Conservation (phyloP, 805 yeast species). For the Candida quercuum region DNA sequence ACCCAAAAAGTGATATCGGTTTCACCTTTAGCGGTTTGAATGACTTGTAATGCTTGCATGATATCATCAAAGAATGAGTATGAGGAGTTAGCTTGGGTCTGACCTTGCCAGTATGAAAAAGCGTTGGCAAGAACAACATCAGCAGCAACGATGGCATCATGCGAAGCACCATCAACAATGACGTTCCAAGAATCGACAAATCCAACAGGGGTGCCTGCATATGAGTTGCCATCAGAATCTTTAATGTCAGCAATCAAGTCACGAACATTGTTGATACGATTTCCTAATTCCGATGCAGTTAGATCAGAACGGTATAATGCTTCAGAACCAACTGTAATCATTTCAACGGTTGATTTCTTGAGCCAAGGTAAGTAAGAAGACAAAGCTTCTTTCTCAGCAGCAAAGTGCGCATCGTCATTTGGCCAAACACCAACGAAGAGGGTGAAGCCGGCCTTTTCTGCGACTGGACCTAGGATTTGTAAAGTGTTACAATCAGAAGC, state of each 20-base stretch:
- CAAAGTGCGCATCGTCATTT: conserved; percentile 73
- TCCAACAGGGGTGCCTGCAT: conserved; percentile 71
- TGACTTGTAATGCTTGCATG: conserved; percentile 91
- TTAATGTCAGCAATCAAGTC: conserved; percentile 50
- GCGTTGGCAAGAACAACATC: conserved; percentile 92
- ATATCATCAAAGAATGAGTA: conserved; percentile 94
- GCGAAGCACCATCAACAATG: conserved; percentile 70
- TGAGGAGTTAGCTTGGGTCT: conserved; percentile 73
- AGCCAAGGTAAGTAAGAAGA: conserved; percentile 64
- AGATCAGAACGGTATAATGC: conserved; percentile 88
- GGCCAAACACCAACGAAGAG: conserved; percentile 92
- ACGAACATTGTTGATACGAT: conserved; percentile 58
- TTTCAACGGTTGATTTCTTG: conserved; percentile 63
- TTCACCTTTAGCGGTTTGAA: conserved; percentile 82
- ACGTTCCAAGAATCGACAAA: conserved; percentile 96
- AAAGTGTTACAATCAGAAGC: conserved; percentile 93
- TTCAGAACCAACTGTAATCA: conserved; percentile 90
- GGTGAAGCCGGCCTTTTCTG: conserved; percentile 70
- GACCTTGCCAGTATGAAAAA: conserved; percentile 99
- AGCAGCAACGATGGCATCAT: conserved; percentile 69
- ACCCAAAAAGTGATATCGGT: conserved; percentile 89
- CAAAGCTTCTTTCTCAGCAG: conserved; percentile 71
- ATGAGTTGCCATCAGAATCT: conserved; percentile 80
- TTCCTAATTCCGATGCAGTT: conserved; percentile 70
- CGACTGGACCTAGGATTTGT: conserved; percentile 80